Base-by-base conservation (phyloP, 176 grass and related monocot species). In the Pontederia crassipes region DNA sequence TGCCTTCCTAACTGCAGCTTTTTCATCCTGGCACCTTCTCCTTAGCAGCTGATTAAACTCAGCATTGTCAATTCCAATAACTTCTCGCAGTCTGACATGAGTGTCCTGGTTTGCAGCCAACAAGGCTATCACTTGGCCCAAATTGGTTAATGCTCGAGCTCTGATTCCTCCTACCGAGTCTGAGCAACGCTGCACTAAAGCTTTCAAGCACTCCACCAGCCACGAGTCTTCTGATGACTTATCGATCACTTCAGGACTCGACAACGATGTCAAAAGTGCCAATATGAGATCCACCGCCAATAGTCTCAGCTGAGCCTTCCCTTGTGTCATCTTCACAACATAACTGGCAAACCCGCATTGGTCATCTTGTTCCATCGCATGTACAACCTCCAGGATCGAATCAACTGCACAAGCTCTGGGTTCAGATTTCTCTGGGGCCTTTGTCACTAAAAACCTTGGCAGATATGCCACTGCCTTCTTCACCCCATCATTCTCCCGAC, bases 1-100 rank as follows among this genome's bases (percentile, higher is more conserved):
- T 17, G 87, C 80, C 70, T 90, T 96, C 79, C 92, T 90, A 4
- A 96, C 92, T 28, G 83, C 87, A 83, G 92, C 78, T 70, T 96
- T 96, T 50, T 90, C 83, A 85, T 96, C 92, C 1, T 59, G 74
- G 58, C 92, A 96, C 49, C 87, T 74, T 14, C 62, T 73, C 45
- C 72, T 88, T 55, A 96, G 57, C 75, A 96, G 66, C 24, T 96
- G 80, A 40, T 74, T 83, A 14, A 90, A 81, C 55, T 57, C 40
- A 15, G 77, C 80, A 71, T 76, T 70, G 13, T 73, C 75, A 12
- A 90, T 75, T 58, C 47, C 81, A 55, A 74, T 71, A 12, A 61
- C 55, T 70, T 85, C 64, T 64, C 78, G 72, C 63, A 89, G 56
- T 11, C 3, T 54, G 9, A 32, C 50, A 54, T 59, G 59, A 52